phyloP scores from a whole-genome alignment of 768 basidiomycete genomes.

The Tubosaeta brunneosetosa region DNA sequence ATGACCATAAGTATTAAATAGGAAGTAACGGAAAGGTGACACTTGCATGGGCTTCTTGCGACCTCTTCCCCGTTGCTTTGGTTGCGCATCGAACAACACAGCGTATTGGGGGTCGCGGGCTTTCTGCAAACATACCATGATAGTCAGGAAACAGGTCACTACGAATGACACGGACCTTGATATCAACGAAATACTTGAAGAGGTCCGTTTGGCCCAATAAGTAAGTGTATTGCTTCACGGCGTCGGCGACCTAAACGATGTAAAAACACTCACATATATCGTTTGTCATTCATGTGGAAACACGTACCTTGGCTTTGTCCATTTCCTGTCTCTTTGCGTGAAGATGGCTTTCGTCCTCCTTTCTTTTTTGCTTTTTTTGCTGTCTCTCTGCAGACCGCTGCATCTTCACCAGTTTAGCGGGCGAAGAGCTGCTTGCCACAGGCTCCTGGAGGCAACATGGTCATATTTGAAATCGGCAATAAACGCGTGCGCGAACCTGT shows the following conservation, averaged over 20 bases:
- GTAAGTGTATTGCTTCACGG: conserved; percentile 95
- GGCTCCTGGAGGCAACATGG: conserved; percentile 11
- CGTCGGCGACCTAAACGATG: conserved; percentile 68
- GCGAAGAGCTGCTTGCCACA: conserved; percentile 22
- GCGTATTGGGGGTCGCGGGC: conserved; percentile 93
- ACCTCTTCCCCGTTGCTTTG: conserved; percentile 78
- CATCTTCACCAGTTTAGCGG: conserved; percentile 32
- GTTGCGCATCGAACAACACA: conserved; percentile 80
- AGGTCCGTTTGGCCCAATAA: conserved; percentile 97
- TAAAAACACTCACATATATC: conserved; percentile 8
- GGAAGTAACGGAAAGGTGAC: background rate
- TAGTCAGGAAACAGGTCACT: background rate
- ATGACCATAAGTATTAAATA: conserved; percentile 5
- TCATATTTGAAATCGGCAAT: background rate
- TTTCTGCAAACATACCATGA: conserved; percentile 42
- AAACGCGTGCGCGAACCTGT: conserved; percentile 18
- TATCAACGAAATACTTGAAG: conserved; percentile 97
- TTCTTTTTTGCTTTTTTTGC: conserved; percentile 51
- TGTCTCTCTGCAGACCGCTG: conserved; percentile 37
- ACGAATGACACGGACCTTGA: conserved; percentile 58
- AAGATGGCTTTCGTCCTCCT: conserved; percentile 65
- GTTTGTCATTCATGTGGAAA: background rate
- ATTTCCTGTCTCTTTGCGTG: conserved; percentile 72
- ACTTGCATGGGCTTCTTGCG: conserved; percentile 76
- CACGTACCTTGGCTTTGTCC: conserved; percentile 77